These are phyloP conservation scores for Passiflora organensis DNA, from an alignment of 345 rosid species.

Conservation along the genomic window DNA sequence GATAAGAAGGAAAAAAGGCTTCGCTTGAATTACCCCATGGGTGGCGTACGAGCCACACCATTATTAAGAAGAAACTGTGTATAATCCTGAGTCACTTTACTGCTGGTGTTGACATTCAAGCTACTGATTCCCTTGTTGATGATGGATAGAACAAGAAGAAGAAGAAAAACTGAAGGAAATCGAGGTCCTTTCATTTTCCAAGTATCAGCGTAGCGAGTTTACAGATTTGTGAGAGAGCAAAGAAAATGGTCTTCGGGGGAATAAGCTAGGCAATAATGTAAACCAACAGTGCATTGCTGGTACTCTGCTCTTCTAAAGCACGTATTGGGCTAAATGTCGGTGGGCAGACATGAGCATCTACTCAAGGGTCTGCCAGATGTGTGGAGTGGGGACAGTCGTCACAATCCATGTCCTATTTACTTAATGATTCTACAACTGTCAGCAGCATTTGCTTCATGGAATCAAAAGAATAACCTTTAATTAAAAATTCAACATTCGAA, in stretches of 20 bases:
- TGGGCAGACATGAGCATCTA: too few species aligned
- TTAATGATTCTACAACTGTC: too few species aligned
- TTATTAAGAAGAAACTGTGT: slow-evolving; percentile 35
- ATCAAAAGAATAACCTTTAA: too few species aligned
- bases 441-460: too few species aligned
- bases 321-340: too few species aligned
- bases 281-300: too few species aligned
- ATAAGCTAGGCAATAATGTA: not conserved
- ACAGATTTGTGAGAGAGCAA: not conserved
- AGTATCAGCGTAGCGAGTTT: not conserved
- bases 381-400: too few species aligned
- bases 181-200: not conserved
- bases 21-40: slow-evolving; percentile 34
- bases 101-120: slow-evolving; percentile 9
- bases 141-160: slow-evolving; percentile 6
- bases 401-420: too few species aligned
- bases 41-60: slow-evolving; percentile 48
- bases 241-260: not conserved
- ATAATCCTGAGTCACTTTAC: slow-evolving; percentile 11
- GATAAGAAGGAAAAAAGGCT: not conserved
- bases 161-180: slow-evolving; percentile 8
- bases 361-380: too few species aligned
- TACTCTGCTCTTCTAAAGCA: too few species aligned
- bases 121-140: slow-evolving; percentile 3
- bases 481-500: too few species aligned